A percentile compares a stretch with the other conserved stretches of the same genome.
These are phyloP conservation scores for Cladophialophora immunda DNA, from an alignment of 2,329 filamentous ascomycete species.

Conservation along the genomic window DNA sequence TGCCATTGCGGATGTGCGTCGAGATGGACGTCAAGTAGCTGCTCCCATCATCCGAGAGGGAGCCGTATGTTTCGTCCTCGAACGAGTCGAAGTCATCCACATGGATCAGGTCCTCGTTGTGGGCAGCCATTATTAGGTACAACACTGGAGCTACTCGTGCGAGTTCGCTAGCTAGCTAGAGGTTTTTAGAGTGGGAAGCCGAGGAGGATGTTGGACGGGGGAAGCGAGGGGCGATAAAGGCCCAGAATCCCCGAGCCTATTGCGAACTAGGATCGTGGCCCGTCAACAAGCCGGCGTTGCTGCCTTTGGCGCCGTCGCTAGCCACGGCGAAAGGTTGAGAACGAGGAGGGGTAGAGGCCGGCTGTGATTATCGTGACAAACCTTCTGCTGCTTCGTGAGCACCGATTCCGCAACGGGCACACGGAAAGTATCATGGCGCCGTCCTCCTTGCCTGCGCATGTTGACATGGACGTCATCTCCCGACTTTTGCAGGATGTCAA, in stretches of 20 bases:
- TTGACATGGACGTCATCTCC: conserved; percentile 12
- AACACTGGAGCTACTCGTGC: not conserved
- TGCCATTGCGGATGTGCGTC: conserved; percentile 20
- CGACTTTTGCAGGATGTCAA: conserved; percentile 15
- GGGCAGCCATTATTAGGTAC: not conserved
- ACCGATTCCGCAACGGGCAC: not conserved
- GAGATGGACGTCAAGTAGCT: conserved; percentile 26
- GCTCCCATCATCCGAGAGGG: not conserved
- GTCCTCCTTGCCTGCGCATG: not conserved
- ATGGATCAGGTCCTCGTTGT: not conserved
- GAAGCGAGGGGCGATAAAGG: conserved; percentile 1
- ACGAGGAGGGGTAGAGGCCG: not conserved
- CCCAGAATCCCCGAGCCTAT: not conserved
- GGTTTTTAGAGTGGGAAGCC: not conserved
- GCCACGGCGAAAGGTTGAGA: not conserved
- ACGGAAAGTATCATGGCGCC: not conserved
- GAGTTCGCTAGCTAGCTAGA: not conserved
- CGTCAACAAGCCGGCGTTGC: not conserved
- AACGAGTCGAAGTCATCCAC: not conserved
- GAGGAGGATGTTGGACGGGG: not conserved
- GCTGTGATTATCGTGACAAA: not conserved
- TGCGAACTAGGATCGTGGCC: not conserved
- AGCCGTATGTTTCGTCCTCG: not conserved
- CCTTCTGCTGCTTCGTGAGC: not conserved
- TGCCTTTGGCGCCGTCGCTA: not conserved